A percentile compares a stretch with the other conserved stretches of the same genome.
phyloP scores from a whole-genome alignment of 2,329 filamentous ascomycete species.

The Aureobasidium leucospermi region DNA sequence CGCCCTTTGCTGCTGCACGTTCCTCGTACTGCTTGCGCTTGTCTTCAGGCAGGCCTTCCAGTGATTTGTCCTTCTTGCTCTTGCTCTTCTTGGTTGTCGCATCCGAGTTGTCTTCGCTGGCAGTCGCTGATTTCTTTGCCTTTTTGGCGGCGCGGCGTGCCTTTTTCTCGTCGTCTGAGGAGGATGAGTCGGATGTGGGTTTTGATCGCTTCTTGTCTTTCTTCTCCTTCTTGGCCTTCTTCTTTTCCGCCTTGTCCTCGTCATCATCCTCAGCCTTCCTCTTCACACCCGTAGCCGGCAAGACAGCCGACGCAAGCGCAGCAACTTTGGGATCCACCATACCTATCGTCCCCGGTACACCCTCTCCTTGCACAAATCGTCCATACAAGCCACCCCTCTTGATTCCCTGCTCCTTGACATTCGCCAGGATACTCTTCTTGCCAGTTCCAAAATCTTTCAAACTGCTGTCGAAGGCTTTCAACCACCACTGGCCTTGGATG shows the following conservation, averaged over 20 bases:
- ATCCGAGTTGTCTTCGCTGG: not conserved
- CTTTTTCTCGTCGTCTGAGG: conserved; percentile 16
- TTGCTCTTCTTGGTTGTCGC: conserved; percentile 4
- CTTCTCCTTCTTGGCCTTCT: conserved; percentile 17
- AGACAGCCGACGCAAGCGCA: conserved; percentile 8
- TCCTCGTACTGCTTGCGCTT: conserved; percentile 25
- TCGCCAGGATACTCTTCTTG: conserved; percentile 50
- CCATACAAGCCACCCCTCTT: conserved; percentile 61
- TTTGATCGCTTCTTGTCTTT: conserved; percentile 15
- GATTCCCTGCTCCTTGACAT: conserved; percentile 40
- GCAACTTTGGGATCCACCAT: conserved; percentile 14
- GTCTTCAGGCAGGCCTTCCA: conserved; percentile 24
- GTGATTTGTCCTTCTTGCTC: conserved; percentile 18
- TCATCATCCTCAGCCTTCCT: conserved; percentile 14
- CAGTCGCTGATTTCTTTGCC: not conserved
- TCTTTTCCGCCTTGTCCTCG: conserved; percentile 10
- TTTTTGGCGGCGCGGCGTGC: conserved; percentile 16
- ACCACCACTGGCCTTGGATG: conserved; percentile 86
- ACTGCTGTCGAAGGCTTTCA: conserved; percentile 87
- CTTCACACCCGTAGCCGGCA: conserved; percentile 5
- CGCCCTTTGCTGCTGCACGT: conserved; percentile 27
- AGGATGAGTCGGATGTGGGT: conserved; percentile 9
- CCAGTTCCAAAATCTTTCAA: conserved; percentile 63
- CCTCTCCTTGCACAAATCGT: conserved; percentile 76
- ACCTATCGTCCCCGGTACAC: conserved; percentile 62